Base-by-base conservation (phyloP, 148 eudicot genomes). In the Persicaria maculosa region DNA sequence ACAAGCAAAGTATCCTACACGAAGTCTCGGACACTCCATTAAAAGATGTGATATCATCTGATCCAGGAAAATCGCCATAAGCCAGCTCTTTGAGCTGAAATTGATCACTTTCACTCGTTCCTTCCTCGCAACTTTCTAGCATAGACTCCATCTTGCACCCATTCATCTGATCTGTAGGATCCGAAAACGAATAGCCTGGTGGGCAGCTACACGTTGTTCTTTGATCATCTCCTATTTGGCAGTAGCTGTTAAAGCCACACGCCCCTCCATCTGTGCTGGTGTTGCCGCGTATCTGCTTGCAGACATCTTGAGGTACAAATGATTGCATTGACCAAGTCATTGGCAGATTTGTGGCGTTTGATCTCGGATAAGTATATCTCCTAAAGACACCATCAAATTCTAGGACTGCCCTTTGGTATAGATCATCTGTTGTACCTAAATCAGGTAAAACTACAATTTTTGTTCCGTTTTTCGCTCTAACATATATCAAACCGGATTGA, bases 161-260 rank as follows among this genome's bases (percentile, higher is more conserved):
- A 43, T 88, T 86, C 65, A 83, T 61, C 10, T 8, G 17, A 65
- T 87, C 86, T 20, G 73, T 52, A 10, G 86, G 80, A 78, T 89
- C 84, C 19, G 81, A 14, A 40, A 84, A 74, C 4, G 84, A 77
- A 67, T 64, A 87, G 20, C 78, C 62, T 14, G 25, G 58, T 0
- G 93, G 93, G 76, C 93, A 89, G n/a, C 57, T 17, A 76, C 90
- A 86, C 4, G 0, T 65, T 3, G 86, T 88, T 74, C 83, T 86
- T 6, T 73, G 16, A 74, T 76, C 59, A 0, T 22, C 47, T 47
- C 59, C 81, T 5, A 85, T 68, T 17, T 64, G 76, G 79, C 93
- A 89, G 15, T 85, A 75, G 73, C 78, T 86, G 78, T 89, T 89
- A 46, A 64, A 87, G 64, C 93, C 93, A 76, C 93, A 90, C 68